phyloP scores from a whole-genome alignment of 1,284 basidiomycete species.

The Trichosporon inkin region DNA sequence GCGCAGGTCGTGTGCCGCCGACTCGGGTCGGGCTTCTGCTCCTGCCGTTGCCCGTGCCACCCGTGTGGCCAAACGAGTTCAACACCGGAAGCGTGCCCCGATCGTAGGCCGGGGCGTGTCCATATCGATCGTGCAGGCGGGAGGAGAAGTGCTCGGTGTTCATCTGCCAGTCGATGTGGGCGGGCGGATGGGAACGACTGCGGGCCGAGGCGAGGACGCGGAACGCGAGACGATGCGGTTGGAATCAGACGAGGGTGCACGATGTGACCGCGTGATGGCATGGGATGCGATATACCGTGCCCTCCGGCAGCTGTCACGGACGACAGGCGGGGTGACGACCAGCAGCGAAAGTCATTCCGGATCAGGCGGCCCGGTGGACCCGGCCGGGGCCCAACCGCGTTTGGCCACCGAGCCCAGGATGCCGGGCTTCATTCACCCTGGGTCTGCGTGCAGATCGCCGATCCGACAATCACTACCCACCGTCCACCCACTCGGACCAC shows the following conservation, averaged over 20 bases:
- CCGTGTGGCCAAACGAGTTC: not conserved
- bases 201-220: not conserved
- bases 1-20: not conserved
- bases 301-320: not conserved
- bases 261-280: too few species aligned
- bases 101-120: not conserved
- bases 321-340: too few species aligned
- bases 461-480: not conserved
- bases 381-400: not conserved
- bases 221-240: not conserved
- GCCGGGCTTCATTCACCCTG: too few species aligned
- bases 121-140: not conserved
- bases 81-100: not conserved
- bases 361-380: slow-evolving; percentile 3
- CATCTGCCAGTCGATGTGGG: not conserved
- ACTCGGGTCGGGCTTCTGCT: not conserved
- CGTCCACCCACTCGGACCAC: too few species aligned
- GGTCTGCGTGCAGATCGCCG: not conserved
- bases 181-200: not conserved
- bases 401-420: not conserved
- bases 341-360: not conserved
- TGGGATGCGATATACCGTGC: too few species aligned
- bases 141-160: not conserved
- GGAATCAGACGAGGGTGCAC: too few species aligned
- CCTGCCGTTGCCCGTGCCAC: not conserved